Conservation (phyloP, 192 early-diverging fungal species). For the Entomortierella chlamydospora region DNA sequence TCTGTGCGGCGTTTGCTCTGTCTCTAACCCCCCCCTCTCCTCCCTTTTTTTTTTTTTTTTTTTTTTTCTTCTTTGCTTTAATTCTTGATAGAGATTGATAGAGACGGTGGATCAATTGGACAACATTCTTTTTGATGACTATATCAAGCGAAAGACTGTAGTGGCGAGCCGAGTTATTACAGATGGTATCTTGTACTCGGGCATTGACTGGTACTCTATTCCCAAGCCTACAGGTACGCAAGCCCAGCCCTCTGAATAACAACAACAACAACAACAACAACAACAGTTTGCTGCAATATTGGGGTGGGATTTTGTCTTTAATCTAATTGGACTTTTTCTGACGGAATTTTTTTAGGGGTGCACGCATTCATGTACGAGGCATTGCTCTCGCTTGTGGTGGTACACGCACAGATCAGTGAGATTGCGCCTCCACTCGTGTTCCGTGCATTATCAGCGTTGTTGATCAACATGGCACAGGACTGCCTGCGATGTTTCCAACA, state of each 20-base stretch:
- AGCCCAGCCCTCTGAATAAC: too few relatives aligned
- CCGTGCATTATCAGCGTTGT: slow-evolving; percentile 79
- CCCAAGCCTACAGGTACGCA: slow-evolving; percentile 75
- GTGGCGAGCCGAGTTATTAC: slow-evolving; percentile 77
- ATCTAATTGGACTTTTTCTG: too few relatives aligned
- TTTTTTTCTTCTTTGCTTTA: not conserved
- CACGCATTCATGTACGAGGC: slow-evolving; percentile 91
- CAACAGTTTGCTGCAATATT: too few relatives aligned
- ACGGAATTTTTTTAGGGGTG: slow-evolving; percentile 84
- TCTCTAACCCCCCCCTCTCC: too few relatives aligned
- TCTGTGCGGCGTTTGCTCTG: too few relatives aligned
- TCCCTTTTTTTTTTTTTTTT: too few relatives aligned
- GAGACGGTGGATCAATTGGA: slow-evolving; percentile 84
- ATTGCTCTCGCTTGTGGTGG: slow-evolving; percentile 85
- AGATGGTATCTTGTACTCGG: slow-evolving; percentile 85
- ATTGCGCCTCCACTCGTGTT: slow-evolving; percentile 83
- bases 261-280: too few relatives aligned
- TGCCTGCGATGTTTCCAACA: slow-evolving; percentile 81
- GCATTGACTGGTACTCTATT: slow-evolving; percentile 88
- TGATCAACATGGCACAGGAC: slow-evolving; percentile 81
- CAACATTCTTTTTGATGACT: slow-evolving; percentile 86
- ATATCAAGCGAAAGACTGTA: slow-evolving; percentile 80
- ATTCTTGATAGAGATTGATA: slow-evolving; percentile 65
- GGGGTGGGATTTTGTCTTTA: too few relatives aligned
- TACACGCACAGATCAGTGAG: slow-evolving; percentile 91